Evolutionary conservation across 495 filamentous ascomycete species (phyloP), one percentile per base, ranked within the genome.

Genomic region (Neurospora sp.): DNA sequence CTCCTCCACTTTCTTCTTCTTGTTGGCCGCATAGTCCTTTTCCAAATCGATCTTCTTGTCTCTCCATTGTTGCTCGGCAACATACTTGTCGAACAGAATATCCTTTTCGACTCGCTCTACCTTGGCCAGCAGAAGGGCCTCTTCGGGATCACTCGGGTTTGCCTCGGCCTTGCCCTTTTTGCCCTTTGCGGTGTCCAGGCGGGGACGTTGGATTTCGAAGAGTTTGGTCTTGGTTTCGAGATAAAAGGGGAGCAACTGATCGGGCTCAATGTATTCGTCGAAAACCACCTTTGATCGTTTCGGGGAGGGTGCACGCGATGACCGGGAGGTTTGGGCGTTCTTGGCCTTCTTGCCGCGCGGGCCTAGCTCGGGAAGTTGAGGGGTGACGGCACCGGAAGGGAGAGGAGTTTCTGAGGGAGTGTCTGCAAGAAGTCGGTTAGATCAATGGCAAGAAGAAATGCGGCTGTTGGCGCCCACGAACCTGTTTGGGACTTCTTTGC

Each of bases 81-180:
- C 85, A 68, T 87, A 84, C 70, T 88, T 86, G 77, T 99, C 94
- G 77, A 98, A 97, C 9, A 99, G 82, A 2, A 96, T 86, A 77
- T 99, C 96, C 12, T 89, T 89, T 75, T 94, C 91, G 40, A 98
- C 92, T 53, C 87, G 87, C 10, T 89, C 86, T 22, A 97, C 83
- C 78, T 93, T 95, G 14, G 88, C 85, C 41, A 89, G 85, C 3
- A 97, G 72, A 70, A 89, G 92, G 16, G 84, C 85, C 47, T 89
- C 82, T 74, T 90, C 86, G 4, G 87, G 83, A 42, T 86, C 82
- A 14, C 81, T 76, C 3, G 78, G 69, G 35, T 73, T 37, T 2
- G 16, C 70, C 38, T 72, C 74, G 12, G 77, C 65, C 39, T 78
- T 81, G 22, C 73, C 73, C 70, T 79, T 80, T 70, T 82, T 85